Evolutionary conservation across 306 rosid species (phyloP), one percentile per base, ranked within the genome.

Genomic region (Malus sieversii): DNA sequence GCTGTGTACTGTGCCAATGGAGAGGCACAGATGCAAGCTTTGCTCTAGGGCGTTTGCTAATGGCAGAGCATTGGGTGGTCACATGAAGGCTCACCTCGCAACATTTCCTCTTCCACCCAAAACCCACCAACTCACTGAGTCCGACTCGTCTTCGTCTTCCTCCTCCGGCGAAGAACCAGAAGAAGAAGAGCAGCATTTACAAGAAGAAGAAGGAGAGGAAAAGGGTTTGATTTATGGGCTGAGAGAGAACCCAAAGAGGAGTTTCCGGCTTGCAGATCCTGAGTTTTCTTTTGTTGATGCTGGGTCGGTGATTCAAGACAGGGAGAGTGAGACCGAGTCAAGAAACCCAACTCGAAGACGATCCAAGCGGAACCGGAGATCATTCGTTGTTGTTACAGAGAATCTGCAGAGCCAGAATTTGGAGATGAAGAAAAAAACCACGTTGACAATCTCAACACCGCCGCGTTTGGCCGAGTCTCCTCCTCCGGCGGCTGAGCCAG

Each of bases 321-420:
- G 92, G 66, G 98, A 91, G 86, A 91, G 93, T 84, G 97, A 90
- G 86, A 88, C 92, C 67, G 98, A 90, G 80, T 91, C 97, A 20
- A 88, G 77, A 78, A 88, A 86, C 81, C 92, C 92, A 32, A 77
- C 92, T 82, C 88, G 94, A 51, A 87, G 85, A 62, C 91, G 97
- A 90, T 91, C 98, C 75, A 93, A 93, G 76, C 78, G 97, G n/a
- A 77, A 61, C 59, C 72, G 89, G 46, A 82, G 79, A 27, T 51
- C 78, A 4, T 61, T 63, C 67, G 11, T 63, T 8, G 20, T 63
- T 72, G 11, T 59, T 11, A 9, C 27, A 23, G 84, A 66, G 25
- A 71, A 29, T 78, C 74, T 23, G 19, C 22, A 30, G 22, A 63
- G 68, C 44, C 68, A 29, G 74, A 83, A 42, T 12, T 75, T 51